Evolutionary conservation across 305 asterid species (phyloP).

Genomic region (Fraxinus albicans): DNA sequence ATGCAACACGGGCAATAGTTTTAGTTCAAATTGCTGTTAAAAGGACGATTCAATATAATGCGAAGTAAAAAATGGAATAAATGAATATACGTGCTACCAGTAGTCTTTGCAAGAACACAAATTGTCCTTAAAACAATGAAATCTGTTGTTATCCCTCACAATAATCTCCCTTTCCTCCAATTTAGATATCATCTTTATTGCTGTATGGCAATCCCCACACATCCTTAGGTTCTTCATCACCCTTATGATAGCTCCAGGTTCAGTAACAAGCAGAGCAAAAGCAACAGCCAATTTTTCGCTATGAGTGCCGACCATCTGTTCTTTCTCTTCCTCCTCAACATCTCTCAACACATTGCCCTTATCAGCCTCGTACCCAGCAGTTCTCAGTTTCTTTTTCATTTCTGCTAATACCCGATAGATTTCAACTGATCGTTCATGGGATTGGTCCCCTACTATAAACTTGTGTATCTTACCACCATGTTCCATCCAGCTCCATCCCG

Average conservation of each 20-base stretch:
- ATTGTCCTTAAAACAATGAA: slow-evolving; percentile 52
- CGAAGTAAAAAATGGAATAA: neutral
- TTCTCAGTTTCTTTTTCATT: slow-evolving; percentile 43
- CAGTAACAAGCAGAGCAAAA: slow-evolving; percentile 52
- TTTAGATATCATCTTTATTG: slow-evolving; percentile 58
- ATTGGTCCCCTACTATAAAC: slow-evolving; percentile 53
- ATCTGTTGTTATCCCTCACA: slow-evolving; percentile 64
- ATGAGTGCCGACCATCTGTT: slow-evolving; percentile 65
- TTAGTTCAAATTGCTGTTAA: neutral
- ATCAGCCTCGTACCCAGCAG: slow-evolving; percentile 57
- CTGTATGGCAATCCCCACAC: slow-evolving; percentile 70
- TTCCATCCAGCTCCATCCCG: slow-evolving; percentile 69
- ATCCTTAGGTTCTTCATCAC: slow-evolving; percentile 71
- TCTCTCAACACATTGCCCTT: slow-evolving; percentile 56
- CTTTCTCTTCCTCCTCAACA: slow-evolving; percentile 73
- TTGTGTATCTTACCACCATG: slow-evolving; percentile 48
- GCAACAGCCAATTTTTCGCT: slow-evolving; percentile 73
- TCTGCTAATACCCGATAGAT: slow-evolving; percentile 41
- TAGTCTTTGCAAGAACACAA: slow-evolving; percentile 68
- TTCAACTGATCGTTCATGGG: slow-evolving; percentile 46
- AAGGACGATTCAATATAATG: neutral
- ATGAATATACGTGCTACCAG: slow-evolving; percentile 38
- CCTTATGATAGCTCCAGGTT: slow-evolving; percentile 46
- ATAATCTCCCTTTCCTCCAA: slow-evolving; percentile 54
- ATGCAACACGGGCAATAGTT: neutral